Percentiles rank a stretch among this genome's conserved stretches.
Evolutionary conservation across 306 rosid species (phyloP).

Genomic region (Casuarina equisetifolia): DNA sequence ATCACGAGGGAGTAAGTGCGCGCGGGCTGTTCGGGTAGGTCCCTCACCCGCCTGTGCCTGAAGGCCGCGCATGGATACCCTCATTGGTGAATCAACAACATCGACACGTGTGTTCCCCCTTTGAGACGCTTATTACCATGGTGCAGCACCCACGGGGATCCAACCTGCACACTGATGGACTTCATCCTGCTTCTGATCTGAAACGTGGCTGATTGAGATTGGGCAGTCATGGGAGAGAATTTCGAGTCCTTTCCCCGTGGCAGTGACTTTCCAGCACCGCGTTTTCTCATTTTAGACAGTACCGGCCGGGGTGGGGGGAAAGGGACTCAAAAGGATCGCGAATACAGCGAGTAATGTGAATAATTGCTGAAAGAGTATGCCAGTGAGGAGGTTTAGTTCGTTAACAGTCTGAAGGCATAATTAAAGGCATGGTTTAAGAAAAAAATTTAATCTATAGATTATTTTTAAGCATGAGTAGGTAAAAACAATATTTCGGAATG

Average conservation of each 20-base stretch:
- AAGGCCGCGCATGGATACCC: conserved; percentile 16
- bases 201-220: conserved; percentile 9
- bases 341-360: too few relatives aligned
- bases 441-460: background rate
- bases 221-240: background rate
- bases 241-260: background rate
- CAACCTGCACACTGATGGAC: background rate
- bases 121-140: background rate
- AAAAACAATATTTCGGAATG: background rate
- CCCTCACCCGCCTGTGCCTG: conserved; percentile 25
- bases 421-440: background rate
- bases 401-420: background rate
- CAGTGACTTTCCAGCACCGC: background rate
- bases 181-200: background rate
- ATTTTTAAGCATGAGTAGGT: background rate
- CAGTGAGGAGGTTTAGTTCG: background rate
- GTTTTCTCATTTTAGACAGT: background rate
- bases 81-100: conserved; percentile 15
- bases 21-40: conserved; percentile 2
- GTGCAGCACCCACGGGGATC: too few relatives aligned
- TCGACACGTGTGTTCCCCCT: conserved; percentile 20
- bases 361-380: background rate
- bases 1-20: conserved; percentile 28
- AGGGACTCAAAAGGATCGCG: background rate
- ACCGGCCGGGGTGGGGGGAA: background rate